Conservation (phyloP, 345 rosid genomes). For the Psidium friedrichsthalianum region DNA sequence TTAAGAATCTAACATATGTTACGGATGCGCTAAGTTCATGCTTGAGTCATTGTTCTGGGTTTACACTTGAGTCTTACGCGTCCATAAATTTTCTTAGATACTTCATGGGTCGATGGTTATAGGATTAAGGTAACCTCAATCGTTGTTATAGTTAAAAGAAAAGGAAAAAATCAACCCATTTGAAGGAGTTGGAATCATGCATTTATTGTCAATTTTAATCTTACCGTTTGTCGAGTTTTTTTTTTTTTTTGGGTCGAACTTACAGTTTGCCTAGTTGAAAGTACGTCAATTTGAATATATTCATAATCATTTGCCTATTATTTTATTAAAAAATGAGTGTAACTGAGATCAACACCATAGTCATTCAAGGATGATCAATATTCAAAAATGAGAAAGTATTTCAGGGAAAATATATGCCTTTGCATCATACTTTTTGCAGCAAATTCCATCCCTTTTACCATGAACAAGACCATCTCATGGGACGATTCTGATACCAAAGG, state of each 20-base stretch:
- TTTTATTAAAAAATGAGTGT: neutral
- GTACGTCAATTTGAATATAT: neutral
- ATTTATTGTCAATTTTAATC: neutral
- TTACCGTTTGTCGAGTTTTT: neutral
- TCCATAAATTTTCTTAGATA: neutral
- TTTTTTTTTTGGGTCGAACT: too few relatives aligned
- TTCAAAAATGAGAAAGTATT: neutral
- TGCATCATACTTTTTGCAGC: neutral
- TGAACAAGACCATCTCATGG: neutral
- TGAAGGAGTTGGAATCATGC: neutral
- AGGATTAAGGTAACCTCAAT: neutral
- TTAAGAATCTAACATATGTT: neutral
- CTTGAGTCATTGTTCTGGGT: neutral
- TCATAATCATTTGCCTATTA: neutral
- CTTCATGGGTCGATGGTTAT: neutral
- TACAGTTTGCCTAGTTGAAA: neutral
- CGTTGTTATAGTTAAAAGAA: neutral
- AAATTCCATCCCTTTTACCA: neutral
- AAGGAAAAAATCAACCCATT: neutral
- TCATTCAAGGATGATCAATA: neutral
- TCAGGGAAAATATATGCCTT: neutral
- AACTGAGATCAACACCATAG: neutral
- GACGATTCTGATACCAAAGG: neutral
- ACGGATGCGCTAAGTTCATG: neutral
- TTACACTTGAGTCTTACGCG: neutral